These are phyloP conservation scores for Globisporangium alternatum DNA, from an alignment of 352 stramenopile species.

Conservation along the genomic window DNA sequence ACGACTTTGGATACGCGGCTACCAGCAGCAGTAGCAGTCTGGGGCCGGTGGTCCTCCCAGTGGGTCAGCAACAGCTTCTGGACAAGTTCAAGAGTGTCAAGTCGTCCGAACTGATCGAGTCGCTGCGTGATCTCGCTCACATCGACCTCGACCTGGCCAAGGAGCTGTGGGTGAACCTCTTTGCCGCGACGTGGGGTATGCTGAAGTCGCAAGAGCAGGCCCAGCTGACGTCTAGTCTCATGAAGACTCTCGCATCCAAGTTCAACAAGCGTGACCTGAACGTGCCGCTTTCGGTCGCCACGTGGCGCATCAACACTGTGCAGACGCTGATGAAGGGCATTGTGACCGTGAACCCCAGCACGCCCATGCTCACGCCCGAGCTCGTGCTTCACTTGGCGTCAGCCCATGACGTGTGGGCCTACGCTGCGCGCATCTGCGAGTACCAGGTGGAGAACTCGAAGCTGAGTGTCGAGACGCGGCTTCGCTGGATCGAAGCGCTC, in stretches of 20 bases:
- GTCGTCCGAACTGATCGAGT: conserved; percentile 38
- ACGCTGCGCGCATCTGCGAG: conserved; percentile 68
- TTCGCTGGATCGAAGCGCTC: conserved; percentile 86
- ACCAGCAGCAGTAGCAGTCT: not conserved
- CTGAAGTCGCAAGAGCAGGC: conserved; percentile 48
- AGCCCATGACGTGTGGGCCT: conserved; percentile 83
- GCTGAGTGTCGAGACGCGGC: conserved; percentile 60
- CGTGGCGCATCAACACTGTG: conserved; percentile 75
- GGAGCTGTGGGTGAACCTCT: conserved; percentile 80
- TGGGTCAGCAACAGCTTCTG: conserved; percentile 24
- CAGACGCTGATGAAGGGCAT: conserved; percentile 83
- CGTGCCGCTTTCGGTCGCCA: conserved; percentile 48
- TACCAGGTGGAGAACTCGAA: conserved; percentile 77
- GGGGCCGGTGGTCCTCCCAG: not conserved
- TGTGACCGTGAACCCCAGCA: conserved; percentile 44
- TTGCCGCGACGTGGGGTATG: conserved; percentile 52
- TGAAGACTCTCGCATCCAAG: conserved; percentile 82
- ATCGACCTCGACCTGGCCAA: conserved; percentile 84
- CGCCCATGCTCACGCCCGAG: conserved; percentile 79
- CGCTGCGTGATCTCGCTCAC: conserved; percentile 70
- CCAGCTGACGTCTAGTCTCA: conserved; percentile 54
- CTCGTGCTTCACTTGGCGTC: conserved; percentile 80
- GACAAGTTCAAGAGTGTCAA: conserved; percentile 28
- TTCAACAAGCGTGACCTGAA: conserved; percentile 88
- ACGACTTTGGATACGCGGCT: not conserved